A percentile compares a stretch with the other conserved stretches of the same genome.
Evolutionary conservation across 2,329 filamentous ascomycete species (phyloP).

Genomic region (Ustulina deusta): DNA sequence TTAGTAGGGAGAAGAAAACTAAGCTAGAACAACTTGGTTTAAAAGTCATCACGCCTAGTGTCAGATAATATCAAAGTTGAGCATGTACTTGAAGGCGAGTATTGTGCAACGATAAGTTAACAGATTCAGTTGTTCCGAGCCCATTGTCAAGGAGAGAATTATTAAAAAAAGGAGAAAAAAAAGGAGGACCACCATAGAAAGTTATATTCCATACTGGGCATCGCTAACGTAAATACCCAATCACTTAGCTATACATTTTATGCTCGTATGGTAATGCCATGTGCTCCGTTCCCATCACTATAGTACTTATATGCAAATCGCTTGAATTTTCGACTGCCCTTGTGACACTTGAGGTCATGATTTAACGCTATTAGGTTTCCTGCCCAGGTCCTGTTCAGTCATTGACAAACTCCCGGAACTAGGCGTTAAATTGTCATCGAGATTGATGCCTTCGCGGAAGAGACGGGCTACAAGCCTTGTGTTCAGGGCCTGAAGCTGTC

Average conservation of each 20-base stretch:
- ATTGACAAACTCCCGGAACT: constrained; percentile 12
- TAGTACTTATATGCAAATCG: background rate
- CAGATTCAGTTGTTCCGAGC: no score
- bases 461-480: constrained; percentile 67
- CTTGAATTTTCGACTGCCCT: background rate
- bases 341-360: background rate
- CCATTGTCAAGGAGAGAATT: no score
- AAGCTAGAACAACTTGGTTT: no score
- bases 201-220: background rate
- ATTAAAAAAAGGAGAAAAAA: no score
- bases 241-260: background rate
- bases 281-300: background rate
- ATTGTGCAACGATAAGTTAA: no score
- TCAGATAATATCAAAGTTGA: no score
- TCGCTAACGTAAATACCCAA: background rate
- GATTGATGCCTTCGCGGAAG: constrained; percentile 57
- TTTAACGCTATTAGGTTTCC: constrained; percentile 1
- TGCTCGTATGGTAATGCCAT: no score
- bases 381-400: constrained; percentile 13
- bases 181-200: no score
- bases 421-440: constrained; percentile 11
- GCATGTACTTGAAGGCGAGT: no score
- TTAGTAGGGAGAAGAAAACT: no score
- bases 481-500: constrained; percentile 70
- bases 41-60: no score